These are phyloP conservation scores for Nepenthes alata DNA, from an alignment of 179 eudicot species.

Conservation along the genomic window DNA sequence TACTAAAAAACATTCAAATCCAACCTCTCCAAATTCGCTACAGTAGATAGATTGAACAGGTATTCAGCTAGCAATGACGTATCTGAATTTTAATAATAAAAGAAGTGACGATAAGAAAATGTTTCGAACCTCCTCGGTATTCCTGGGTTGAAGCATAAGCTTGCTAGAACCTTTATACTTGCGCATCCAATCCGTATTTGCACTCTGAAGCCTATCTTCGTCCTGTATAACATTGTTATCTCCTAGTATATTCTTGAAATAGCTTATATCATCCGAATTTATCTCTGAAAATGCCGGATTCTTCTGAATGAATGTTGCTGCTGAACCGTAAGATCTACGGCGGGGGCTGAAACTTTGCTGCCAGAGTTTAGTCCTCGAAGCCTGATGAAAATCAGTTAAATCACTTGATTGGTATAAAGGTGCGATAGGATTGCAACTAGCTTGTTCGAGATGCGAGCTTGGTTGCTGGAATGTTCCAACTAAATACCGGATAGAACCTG, in stretches of 20 bases:
- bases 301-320: constrained; percentile 34
- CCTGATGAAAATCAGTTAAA: too few relatives aligned
- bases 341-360: constrained; percentile 18
- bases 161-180: constrained; percentile 82
- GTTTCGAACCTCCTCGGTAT: constrained; percentile 58
- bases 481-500: constrained; percentile 23
- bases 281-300: constrained; percentile 49
- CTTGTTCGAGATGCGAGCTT: constrained; percentile 12
- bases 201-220: constrained; percentile 58
- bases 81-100: neutral
- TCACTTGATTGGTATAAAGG: too few relatives aligned
- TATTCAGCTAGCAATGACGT: too few relatives aligned
- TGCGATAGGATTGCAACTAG: constrained; percentile 4
- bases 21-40: too few relatives aligned
- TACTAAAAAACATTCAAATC: too few relatives aligned
- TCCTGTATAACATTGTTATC: constrained; percentile 81
- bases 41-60: too few relatives aligned
- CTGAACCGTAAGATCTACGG: constrained; percentile 41
- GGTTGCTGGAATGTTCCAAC: constrained; percentile 3
- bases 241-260: constrained; percentile 65
- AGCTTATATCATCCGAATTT: constrained; percentile 50
- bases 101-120: neutral
- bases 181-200: constrained; percentile 91
- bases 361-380: neutral
- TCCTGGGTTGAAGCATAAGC: constrained; percentile 73